phyloP scores from a whole-genome alignment of 2,329 filamentous ascomycete species.

The Alternaria conjuncta region DNA sequence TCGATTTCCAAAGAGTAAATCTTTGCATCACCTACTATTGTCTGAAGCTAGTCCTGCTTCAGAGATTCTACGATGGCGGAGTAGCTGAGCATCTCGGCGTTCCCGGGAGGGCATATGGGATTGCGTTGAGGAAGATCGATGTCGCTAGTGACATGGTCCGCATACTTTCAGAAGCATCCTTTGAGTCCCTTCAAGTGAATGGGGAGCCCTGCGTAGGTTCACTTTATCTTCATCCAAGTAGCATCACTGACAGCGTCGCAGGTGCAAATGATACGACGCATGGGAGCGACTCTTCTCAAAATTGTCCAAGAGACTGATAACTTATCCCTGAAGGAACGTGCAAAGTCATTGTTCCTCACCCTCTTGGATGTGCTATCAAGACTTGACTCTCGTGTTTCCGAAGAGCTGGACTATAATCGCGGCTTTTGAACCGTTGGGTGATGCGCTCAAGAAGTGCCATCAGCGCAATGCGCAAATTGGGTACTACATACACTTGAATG shows the following conservation, averaged over 20 bases:
- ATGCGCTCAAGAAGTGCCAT: neutral
- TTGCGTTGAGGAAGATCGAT: neutral
- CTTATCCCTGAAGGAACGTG: neutral
- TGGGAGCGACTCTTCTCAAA: neutral
- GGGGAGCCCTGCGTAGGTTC: neutral
- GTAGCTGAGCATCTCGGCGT: neutral
- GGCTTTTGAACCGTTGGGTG: too few relatives aligned
- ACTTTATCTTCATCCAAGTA: neutral
- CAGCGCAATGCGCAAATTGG: neutral
- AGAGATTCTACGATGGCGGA: neutral
- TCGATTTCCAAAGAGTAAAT: neutral
- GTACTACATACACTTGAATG: too few relatives aligned
- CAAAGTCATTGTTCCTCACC: neutral
- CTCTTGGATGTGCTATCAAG: neutral
- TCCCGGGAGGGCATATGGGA: neutral
- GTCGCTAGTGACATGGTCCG: neutral
- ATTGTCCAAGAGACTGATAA: neutral
- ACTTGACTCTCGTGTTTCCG: neutral
- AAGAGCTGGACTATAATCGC: neutral
- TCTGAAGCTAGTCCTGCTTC: neutral
- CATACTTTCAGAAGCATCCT: neutral
- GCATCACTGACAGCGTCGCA: neutral
- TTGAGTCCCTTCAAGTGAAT: neutral
- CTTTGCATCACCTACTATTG: neutral
- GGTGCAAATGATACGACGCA: neutral